Conservation (phyloP, 768 basidiomycete species). For the Lepiota venenata region DNA sequence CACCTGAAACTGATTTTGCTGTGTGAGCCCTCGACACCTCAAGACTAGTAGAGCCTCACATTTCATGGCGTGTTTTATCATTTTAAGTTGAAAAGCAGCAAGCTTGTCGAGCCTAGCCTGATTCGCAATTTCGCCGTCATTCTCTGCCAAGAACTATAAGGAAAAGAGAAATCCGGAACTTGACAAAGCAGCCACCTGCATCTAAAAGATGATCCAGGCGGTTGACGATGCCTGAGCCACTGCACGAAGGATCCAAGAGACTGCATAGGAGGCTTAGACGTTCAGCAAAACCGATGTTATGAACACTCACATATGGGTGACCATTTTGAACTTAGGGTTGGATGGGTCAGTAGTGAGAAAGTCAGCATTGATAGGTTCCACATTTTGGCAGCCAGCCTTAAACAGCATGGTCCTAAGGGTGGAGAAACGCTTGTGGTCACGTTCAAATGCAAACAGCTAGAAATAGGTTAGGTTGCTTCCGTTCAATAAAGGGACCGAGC, state of each 20-base stretch:
- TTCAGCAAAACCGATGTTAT: neutral
- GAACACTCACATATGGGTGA: slow-evolving; percentile 80
- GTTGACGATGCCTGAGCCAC: slow-evolving; percentile 91
- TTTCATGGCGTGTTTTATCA: slow-evolving; percentile 94
- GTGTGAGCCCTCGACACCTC: slow-evolving; percentile 4
- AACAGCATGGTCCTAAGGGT: slow-evolving; percentile 84
- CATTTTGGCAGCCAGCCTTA: slow-evolving; percentile 83
- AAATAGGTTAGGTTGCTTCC: neutral
- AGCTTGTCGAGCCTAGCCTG: slow-evolving; percentile 79
- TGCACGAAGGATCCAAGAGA: slow-evolving; percentile 94
- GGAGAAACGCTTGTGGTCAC: slow-evolving; percentile 75
- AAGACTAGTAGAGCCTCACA: slow-evolving; percentile 47
- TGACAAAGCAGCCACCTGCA: slow-evolving; percentile 44
- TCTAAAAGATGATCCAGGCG: slow-evolving; percentile 82
- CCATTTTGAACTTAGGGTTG: slow-evolving; percentile 56
- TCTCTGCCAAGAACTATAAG: slow-evolving; percentile 31
- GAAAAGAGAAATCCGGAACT: neutral
- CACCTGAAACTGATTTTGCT: slow-evolving; percentile 61
- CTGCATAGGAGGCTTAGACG: slow-evolving; percentile 32
- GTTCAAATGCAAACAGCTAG: slow-evolving; percentile 86
- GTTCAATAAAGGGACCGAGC: slow-evolving; percentile 10
- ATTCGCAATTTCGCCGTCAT: slow-evolving; percentile 53
- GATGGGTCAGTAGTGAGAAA: slow-evolving; percentile 78
- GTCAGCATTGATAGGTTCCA: slow-evolving; percentile 70
- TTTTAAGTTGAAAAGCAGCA: slow-evolving; percentile 82